phyloP scores from a whole-genome alignment of 2,329 filamentous ascomycete genomes.

The Pseudogymnoascus sp. region DNA sequence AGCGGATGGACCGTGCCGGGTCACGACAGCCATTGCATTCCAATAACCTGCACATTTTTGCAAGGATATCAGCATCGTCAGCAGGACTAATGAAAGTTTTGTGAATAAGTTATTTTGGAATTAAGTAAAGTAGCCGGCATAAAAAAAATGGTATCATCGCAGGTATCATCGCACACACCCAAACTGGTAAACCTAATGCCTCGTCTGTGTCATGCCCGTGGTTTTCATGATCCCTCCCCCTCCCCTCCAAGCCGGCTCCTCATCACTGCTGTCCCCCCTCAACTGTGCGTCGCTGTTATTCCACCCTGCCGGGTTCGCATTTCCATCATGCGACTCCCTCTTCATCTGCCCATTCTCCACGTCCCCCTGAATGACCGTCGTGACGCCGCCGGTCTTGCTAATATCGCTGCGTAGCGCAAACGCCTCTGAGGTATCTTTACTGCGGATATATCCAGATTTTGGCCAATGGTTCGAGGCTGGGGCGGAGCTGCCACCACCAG shows the following conservation, averaged over 20 bases:
- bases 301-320: background rate
- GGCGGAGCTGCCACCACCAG: background rate
- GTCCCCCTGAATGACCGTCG: background rate
- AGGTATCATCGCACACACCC: slow-evolving; percentile 2
- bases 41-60: background rate
- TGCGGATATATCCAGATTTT: slow-evolving; percentile 1
- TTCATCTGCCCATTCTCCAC: background rate
- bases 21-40: background rate
- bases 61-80: background rate
- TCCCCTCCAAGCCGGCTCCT: background rate
- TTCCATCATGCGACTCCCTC: background rate
- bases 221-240: slow-evolving; percentile 2
- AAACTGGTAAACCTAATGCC: background rate
- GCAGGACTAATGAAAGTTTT: background rate
- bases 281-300: slow-evolving; percentile 5
- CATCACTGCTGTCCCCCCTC: slow-evolving; percentile 1
- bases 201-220: slow-evolving; percentile 4
- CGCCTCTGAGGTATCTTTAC: background rate
- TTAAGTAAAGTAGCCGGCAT: background rate
- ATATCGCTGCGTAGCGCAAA: slow-evolving; percentile 2
- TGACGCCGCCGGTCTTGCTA: slow-evolving; percentile 1
- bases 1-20: background rate
- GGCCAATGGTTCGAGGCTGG: background rate
- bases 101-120: background rate
- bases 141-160: slow-evolving; percentile 8